Base-by-base conservation (phyloP, 2,329 filamentous ascomycete genomes). In the Cercospora beticola region DNA sequence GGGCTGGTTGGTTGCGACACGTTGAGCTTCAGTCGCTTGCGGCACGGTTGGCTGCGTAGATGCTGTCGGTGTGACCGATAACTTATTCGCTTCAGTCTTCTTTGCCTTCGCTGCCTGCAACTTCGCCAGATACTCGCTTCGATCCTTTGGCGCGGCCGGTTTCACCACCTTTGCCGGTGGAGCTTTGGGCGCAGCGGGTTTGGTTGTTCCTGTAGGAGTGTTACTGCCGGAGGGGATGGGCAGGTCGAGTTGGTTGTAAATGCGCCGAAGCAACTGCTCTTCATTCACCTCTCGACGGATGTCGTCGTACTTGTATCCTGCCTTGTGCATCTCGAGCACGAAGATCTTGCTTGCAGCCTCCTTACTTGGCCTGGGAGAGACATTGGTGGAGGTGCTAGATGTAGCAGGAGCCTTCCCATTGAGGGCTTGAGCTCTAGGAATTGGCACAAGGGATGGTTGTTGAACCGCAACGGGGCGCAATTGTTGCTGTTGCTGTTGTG, bases 41-140 rank as follows among this genome's bases (percentile, higher is more conserved):
- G 58, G 30, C 18, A 56, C 30, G 33, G 67, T 23, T 30, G 64
- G 64, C 46, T 52, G 46, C 21, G 21, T 23, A 4, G 46, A 23
- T 23, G 46, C 46, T 43, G 36, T n/a, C 5, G 68, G 18, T 12
- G 67, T 56, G 36, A 68, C 62, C 23, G 68, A 57, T 3, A 49
- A n/a, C n/a, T 67, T 54, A 12, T 49, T 28, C 8, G 68, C 31
- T 56, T 75, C 72, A 2, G 77, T 74, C 64, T 89, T 91, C 36
- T 87, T 86, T 62, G 85, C 86, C 77, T 92, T 93, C 1, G 87
- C 88, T n/a, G 91, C 91, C 65, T 93, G 83, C 65, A 93, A 85
- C 60, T 90, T 88, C 4, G 91, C 91, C 68, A 94, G 92, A 52
- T 92, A 88, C 72, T 93, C 91, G 73, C 92, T 92, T 23, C 92